phyloP scores from a whole-genome alignment of 2,329 filamentous ascomycete genomes.

The Colletotrichum plurivorum region DNA sequence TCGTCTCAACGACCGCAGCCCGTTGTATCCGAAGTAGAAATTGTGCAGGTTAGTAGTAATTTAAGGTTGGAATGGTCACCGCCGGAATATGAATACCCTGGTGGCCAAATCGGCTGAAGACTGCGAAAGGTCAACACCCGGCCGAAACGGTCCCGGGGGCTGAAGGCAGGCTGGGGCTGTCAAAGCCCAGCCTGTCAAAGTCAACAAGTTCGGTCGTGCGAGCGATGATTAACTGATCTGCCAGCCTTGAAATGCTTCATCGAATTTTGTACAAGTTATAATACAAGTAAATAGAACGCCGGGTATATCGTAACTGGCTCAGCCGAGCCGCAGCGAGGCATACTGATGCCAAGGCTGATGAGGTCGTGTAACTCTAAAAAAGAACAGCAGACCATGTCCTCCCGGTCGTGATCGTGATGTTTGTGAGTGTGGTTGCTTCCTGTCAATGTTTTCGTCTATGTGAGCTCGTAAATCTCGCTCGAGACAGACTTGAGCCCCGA shows the following conservation, averaged over 20 bases:
- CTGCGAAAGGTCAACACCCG: too few relatives aligned
- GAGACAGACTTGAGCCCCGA: background rate
- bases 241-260: background rate
- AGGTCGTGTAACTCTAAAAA: conserved; percentile 8
- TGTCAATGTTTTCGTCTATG: background rate
- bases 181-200: background rate
- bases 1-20: too few relatives aligned
- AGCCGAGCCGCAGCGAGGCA: background rate
- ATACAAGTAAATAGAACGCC: background rate
- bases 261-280: background rate
- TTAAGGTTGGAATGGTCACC: too few relatives aligned
- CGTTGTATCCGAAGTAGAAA: too few relatives aligned
- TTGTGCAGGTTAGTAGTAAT: too few relatives aligned
- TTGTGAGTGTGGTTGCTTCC: too few relatives aligned
- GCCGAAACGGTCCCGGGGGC: too few relatives aligned
- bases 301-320: conserved; percentile 9
- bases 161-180: background rate
- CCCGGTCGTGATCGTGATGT: background rate
- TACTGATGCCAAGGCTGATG: background rate
- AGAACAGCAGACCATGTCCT: background rate
- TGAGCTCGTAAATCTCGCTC: background rate
- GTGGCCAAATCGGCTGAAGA: too few relatives aligned
- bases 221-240: too few relatives aligned
- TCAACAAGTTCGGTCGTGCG: too few relatives aligned
- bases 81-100: too few relatives aligned